Conservation (phyloP, 148 eudicot species). For the Diospyros lotus region DNA sequence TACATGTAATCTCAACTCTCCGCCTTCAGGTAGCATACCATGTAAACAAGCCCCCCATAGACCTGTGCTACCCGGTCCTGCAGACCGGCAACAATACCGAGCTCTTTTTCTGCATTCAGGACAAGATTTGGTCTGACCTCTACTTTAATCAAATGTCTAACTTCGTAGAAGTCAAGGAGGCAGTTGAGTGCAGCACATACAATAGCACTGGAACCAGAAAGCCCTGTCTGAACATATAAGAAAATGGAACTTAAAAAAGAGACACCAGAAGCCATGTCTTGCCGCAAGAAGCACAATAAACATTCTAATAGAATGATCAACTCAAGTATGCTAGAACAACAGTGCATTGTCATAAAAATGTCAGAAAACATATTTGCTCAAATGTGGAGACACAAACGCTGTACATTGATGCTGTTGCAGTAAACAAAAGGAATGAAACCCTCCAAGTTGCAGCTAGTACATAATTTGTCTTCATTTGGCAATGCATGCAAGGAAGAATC, state of each 20-base stretch:
- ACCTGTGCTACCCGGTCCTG: constrained; percentile 96
- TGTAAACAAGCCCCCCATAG: constrained; percentile 90
- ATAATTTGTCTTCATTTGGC: no score
- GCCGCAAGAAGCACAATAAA: background rate
- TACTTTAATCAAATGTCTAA: constrained; percentile 67
- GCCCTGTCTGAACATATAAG: constrained; percentile 64
- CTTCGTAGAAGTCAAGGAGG: constrained; percentile 82
- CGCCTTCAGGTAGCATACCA: constrained; percentile 40
- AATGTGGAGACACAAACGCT: background rate
- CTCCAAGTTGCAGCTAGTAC: no score
- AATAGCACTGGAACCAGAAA: constrained; percentile 94
- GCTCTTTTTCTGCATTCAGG: constrained; percentile 88
- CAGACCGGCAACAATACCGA: constrained; percentile 96
- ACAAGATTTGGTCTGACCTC: constrained; percentile 82
- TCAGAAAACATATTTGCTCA: background rate
- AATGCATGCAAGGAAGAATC: no score
- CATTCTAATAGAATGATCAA: background rate
- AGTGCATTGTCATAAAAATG: background rate
- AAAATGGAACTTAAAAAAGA: constrained; percentile 5
- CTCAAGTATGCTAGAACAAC: background rate
- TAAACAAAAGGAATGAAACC: background rate
- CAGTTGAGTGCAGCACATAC: constrained; percentile 96
- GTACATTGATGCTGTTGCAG: background rate
- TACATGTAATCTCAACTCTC: background rate
- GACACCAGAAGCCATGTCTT: constrained; percentile 6